Evolutionary conservation across 352 stramenopile species (phyloP).

Genomic region (Phytopythium aichiense): DNA sequence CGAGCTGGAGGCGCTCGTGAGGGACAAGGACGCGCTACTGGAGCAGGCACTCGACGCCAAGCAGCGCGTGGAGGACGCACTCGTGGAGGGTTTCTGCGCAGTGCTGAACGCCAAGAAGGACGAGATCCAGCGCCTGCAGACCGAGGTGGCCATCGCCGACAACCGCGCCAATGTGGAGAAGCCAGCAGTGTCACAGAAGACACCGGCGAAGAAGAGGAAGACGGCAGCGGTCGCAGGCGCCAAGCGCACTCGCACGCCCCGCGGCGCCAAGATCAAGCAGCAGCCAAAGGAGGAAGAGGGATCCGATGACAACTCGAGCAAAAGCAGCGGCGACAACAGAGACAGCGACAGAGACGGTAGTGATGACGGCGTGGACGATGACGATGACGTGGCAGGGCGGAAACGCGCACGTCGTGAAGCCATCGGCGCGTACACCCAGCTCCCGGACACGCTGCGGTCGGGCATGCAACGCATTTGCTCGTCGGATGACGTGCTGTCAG

Average conservation of each 20-base stretch:
- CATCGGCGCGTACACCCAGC: conserved; percentile 31
- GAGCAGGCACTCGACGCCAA: conserved; percentile 36
- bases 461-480: conserved; percentile 32
- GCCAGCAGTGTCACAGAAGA: neutral
- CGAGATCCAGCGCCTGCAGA: conserved; percentile 41
- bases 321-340: conserved; percentile 6
- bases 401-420: conserved; percentile 18
- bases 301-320: neutral
- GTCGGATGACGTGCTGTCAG: conserved; percentile 34
- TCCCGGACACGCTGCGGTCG: conserved; percentile 16
- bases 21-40: conserved; percentile 41
- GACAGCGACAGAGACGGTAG: conserved; percentile 15
- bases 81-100: conserved; percentile 41
- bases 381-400: neutral
- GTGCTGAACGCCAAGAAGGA: conserved; percentile 65
- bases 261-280: conserved; percentile 30
- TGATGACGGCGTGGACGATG: conserved; percentile 9
- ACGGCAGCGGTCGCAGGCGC: neutral
- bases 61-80: conserved; percentile 34
- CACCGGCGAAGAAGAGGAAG: conserved; percentile 13
- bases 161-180: neutral
- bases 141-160: conserved; percentile 18
- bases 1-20: conserved; percentile 29
- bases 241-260: conserved; percentile 8
- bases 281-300: conserved; percentile 15